These are phyloP conservation scores for Chiua sp. DNA, from an alignment of 1,284 basidiomycete genomes.

Conservation along the genomic window DNA sequence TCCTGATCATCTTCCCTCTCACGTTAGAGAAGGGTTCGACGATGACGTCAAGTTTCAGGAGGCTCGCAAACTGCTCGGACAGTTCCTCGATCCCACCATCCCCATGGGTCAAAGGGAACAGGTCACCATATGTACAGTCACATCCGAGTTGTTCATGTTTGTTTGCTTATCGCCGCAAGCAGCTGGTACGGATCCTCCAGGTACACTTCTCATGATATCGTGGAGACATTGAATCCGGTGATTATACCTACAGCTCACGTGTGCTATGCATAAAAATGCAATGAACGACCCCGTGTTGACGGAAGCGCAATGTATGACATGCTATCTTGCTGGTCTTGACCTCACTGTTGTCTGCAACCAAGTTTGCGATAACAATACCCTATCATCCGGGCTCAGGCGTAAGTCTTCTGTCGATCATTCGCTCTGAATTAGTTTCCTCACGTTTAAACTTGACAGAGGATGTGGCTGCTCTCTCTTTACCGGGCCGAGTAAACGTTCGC, in stretches of 20 bases:
- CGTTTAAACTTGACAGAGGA: slow-evolving; percentile 15
- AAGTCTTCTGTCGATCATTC: slow-evolving; percentile 10
- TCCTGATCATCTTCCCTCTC: no score
- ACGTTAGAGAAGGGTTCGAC: no score
- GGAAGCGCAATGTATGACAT: slow-evolving; percentile 2
- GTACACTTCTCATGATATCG: slow-evolving; percentile 9
- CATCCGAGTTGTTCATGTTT: not conserved
- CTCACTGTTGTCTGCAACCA: slow-evolving; percentile 19
- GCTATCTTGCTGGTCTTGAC: slow-evolving; percentile 13
- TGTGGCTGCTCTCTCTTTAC: not conserved
- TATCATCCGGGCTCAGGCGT: slow-evolving; percentile 11
- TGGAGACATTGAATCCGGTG: slow-evolving; percentile 1
- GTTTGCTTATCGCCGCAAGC: slow-evolving; percentile 6
- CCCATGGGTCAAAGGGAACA: slow-evolving; percentile 16
- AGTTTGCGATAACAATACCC: slow-evolving; percentile 1
- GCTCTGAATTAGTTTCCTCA: slow-evolving; percentile 1
- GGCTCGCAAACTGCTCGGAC: slow-evolving; percentile 15
- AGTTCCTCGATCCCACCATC: slow-evolving; percentile 17
- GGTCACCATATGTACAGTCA: not conserved
- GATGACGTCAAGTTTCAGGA: slow-evolving; percentile 11
- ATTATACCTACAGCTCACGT: slow-evolving; percentile 19
- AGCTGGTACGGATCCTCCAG: slow-evolving; percentile 28
- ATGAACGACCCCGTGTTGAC: slow-evolving; percentile 21
- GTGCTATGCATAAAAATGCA: slow-evolving; percentile 31
- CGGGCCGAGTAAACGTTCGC: slow-evolving; percentile 10